Evolutionary conservation across 768 basidiomycete genomes (phyloP).

Genomic region (Lentinula boryana): DNA sequence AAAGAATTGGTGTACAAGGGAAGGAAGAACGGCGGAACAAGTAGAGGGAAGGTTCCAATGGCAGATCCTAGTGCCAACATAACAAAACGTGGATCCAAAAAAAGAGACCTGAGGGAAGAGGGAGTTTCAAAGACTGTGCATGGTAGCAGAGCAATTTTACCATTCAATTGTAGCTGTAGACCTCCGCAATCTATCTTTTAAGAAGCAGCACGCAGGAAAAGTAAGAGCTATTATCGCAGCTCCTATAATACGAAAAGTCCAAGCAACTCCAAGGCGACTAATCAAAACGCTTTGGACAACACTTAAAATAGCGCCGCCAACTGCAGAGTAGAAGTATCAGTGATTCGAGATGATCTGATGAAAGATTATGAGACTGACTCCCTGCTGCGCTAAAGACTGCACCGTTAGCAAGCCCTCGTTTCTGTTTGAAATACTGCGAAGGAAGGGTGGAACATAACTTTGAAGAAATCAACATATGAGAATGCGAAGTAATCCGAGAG

Average conservation of each 20-base stretch:
- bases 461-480: background rate
- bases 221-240: conserved; percentile 2
- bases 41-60: conserved; percentile 28
- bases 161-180: conserved; percentile 16
- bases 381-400: background rate
- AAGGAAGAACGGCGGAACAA: conserved; percentile 31
- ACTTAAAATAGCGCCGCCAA: conserved; percentile 23
- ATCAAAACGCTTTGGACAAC: conserved; percentile 21
- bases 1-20: conserved; percentile 26
- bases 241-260: conserved; percentile 27
- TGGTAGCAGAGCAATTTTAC: conserved; percentile 10
- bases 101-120: conserved; percentile 17
- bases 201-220: conserved; percentile 19
- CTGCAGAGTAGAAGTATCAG: conserved; percentile 14
- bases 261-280: conserved; percentile 19
- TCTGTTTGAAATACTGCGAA: conserved; percentile 24
- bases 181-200: conserved; percentile 19
- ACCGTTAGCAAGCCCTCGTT: conserved; percentile 25
- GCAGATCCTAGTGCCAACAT: conserved; percentile 24
- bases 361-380: background rate
- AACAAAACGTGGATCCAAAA: conserved; percentile 15
- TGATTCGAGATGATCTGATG: background rate
- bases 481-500: background rate
- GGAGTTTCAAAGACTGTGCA: background rate
- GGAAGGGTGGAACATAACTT: conserved; percentile 24